phyloP scores from a whole-genome alignment of 2,329 filamentous ascomycete species.

The Davidsoniella virescens region DNA sequence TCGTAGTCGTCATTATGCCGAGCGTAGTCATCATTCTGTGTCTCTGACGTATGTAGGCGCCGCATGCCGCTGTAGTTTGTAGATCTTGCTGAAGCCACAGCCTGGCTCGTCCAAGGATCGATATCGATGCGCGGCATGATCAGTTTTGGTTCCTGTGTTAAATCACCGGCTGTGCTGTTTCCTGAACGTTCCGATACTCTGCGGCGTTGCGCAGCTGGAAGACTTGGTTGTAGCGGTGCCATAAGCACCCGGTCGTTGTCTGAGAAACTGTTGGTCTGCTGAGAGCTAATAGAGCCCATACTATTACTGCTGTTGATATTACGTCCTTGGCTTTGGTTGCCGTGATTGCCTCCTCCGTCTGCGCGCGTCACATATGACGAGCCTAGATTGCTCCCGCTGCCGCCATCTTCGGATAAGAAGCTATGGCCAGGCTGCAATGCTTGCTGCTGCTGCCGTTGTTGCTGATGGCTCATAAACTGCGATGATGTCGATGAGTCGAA shows the following conservation, averaged over 20 bases:
- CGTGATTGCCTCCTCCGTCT: no score
- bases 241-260: neutral
- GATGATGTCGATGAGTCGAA: no score
- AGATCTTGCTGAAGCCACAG: neutral
- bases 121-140: neutral
- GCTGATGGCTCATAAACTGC: no score
- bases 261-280: neutral
- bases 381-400: no score
- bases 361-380: no score
- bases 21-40: neutral
- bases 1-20: no score
- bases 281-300: neutral
- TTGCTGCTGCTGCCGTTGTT: no score
- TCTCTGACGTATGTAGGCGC: neutral
- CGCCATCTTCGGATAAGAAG: no score
- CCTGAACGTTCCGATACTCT: neutral
- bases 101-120: neutral
- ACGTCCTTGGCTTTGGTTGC: no score
- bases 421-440: no score
- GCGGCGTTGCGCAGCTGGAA: neutral
- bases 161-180: slow-evolving; percentile 1
- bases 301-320: neutral
- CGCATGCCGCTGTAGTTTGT: neutral
- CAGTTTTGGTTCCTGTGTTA: slow-evolving; percentile 11
- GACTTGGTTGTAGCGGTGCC: slow-evolving; percentile 1